Evolutionary conservation across 352 stramenopile genomes (phyloP), one percentile per base, ranked within the genome.

Genomic region (Thalassiosira mediterranea): DNA sequence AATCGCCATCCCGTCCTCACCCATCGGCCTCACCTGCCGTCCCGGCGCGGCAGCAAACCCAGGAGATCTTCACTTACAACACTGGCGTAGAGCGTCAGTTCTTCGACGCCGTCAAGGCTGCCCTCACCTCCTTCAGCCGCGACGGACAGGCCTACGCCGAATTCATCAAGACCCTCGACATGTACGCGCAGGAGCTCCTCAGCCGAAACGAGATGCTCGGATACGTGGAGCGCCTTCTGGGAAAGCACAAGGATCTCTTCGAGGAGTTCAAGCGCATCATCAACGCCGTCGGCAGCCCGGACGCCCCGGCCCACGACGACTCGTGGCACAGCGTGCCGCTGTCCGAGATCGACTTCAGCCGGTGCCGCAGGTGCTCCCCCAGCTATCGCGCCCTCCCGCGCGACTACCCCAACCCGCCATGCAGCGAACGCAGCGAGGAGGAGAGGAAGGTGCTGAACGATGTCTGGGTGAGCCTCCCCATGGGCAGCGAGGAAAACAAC

Each of bases 111-210:
- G 84, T 84, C 32, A 85, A 86, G 49, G 84, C 90, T 54, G 76
- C 83, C 3, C 59, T 94, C n/a, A 85, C 75, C 21, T 84, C 87
- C 7, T 91, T 82, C 38, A 86, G 74, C 17, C 68, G 87, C 32
- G 87, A 94, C 63, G 87, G 89, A 37, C 83, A 91, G 66, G 87
- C 85, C 56, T 99, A 97, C 95, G 92, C 94, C 21, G 96, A 99
- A 81, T 99, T 99, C 72, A 86, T 99, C 17, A 99, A 99, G 83
- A 98, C 95, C 49, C 88, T 99, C 2, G 96, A 99, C 66, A 93
- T 99, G 67, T 99, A 98, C 83, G 96, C 95, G 29, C 95, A 98
- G 67, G 96, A 99, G 80, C 95, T 99, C 47, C 74, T 99, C 7
- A 92, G 80, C 2, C 56, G 85, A 17, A 91, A 83, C 53, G 94